Conservation (phyloP, 305 asterid species). For the Fraxinus platypoda region DNA sequence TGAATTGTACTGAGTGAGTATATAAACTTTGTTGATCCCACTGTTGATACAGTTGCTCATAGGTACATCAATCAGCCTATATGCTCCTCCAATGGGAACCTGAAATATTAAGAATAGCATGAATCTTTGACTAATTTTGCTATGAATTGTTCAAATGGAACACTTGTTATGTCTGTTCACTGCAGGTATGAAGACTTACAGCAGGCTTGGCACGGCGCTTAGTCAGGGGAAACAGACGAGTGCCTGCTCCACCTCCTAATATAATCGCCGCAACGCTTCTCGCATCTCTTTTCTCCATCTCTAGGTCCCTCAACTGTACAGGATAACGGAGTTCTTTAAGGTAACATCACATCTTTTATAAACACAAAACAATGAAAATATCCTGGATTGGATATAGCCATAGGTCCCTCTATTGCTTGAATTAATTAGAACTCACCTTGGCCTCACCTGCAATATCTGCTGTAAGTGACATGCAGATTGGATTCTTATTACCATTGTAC, state of each 20-base stretch:
- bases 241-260: constrained; percentile 99
- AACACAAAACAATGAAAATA: neutral
- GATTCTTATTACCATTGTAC: constrained; percentile 25
- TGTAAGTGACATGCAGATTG: constrained; percentile 58
- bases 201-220: constrained; percentile 97
- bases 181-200: constrained; percentile 40
- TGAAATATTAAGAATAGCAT: constrained; percentile 25
- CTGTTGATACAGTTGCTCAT: constrained; percentile 98
- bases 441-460: constrained; percentile 66
- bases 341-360: neutral
- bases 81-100: constrained; percentile 99
- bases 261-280: constrained; percentile 82
- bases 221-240: constrained; percentile 91
- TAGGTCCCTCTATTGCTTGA: constrained; percentile 4
- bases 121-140: neutral
- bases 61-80: constrained; percentile 87
- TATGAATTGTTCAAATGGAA: neutral
- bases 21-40: constrained; percentile 90
- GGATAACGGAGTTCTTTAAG: neutral
- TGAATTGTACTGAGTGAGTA: constrained; percentile 92
- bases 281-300: constrained; percentile 67
- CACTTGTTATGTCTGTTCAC: neutral
- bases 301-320: constrained; percentile 65
- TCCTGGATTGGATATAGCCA: neutral
- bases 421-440: constrained; percentile 57